These are phyloP conservation scores for Fusarium longipes DNA, from an alignment of 2,329 filamentous ascomycete species.

Conservation along the genomic window DNA sequence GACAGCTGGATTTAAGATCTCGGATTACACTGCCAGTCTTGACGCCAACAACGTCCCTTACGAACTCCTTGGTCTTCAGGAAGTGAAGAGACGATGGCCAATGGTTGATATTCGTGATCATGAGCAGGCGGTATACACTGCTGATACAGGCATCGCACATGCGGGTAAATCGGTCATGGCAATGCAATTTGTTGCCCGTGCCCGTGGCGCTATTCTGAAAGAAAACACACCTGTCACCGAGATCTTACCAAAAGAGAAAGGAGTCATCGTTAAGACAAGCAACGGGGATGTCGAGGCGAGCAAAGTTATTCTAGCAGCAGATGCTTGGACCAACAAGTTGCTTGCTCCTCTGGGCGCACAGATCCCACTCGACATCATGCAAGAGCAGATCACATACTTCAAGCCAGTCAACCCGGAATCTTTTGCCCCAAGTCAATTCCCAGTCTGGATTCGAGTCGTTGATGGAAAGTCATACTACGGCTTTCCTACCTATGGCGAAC, in stretches of 20 bases:
- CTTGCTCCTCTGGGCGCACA: background rate
- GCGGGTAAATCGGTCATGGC: background rate
- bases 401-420: background rate
- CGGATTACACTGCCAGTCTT: background rate
- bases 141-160: conserved; percentile 12
- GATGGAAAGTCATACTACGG: conserved; percentile 2
- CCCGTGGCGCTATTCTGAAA: background rate
- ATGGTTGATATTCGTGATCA: background rate
- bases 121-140: background rate
- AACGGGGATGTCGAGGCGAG: background rate
- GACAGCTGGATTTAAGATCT: background rate
- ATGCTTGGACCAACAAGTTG: conserved; percentile 9
- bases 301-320: conserved; percentile 1
- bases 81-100: background rate
- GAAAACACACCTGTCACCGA: background rate
- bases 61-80: background rate
- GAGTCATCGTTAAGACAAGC: background rate
- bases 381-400: conserved; percentile 13
- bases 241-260: background rate
- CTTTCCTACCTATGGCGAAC: conserved; percentile 5
- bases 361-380: background rate
- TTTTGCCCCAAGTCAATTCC: background rate
- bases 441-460: background rate
- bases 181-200: conserved; percentile 9
- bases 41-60: conserved; percentile 5